A percentile compares a stretch with the other conserved stretches of the same genome.
phyloP scores from a whole-genome alignment of 2,329 filamentous ascomycete genomes.

The Plenodomus tracheiphilus region DNA sequence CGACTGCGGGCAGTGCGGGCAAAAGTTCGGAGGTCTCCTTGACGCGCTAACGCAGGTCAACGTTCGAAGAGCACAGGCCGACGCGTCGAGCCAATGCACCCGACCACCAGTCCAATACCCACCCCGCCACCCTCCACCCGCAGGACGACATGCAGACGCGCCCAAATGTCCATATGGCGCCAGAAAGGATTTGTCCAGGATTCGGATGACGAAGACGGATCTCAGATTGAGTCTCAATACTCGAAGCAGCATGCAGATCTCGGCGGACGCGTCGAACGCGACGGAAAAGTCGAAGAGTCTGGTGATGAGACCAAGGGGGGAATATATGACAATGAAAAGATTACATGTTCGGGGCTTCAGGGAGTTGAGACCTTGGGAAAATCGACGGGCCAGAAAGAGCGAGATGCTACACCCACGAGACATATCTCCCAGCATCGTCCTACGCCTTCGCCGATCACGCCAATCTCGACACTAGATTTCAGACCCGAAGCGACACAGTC shows the following conservation, averaged over 20 bases:
- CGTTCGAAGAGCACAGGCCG: constrained; percentile 22
- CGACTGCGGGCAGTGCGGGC: constrained; percentile 5
- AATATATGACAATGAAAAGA: not conserved
- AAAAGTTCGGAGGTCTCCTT: constrained; percentile 20
- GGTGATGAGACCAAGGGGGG: not conserved
- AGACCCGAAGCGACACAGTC: constrained; percentile 26
- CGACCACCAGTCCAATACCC: constrained; percentile 10
- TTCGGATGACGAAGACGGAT: constrained; percentile 52
- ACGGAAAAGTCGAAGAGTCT: constrained; percentile 8
- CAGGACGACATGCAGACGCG: constrained; percentile 40
- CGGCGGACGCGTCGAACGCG: constrained; percentile 25
- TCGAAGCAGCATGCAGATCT: constrained; percentile 14
- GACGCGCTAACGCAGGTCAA: constrained; percentile 23
- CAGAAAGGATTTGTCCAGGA: constrained; percentile 55
- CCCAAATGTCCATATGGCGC: constrained; percentile 55
- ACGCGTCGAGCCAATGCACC: constrained; percentile 22
- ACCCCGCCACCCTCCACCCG: constrained; percentile 17
- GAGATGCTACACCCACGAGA: constrained; percentile 8
- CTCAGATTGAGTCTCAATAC: constrained; percentile 31
- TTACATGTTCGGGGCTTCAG: not conserved
- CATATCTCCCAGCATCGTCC: constrained; percentile 14
- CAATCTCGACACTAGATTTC: constrained; percentile 2
- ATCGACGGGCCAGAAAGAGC: not conserved
- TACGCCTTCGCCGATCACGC: constrained; percentile 26
- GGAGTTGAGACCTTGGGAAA: not conserved